Base-by-base conservation (phyloP, 108 stramenopile genomes). In the Skeletonema potamos region DNA sequence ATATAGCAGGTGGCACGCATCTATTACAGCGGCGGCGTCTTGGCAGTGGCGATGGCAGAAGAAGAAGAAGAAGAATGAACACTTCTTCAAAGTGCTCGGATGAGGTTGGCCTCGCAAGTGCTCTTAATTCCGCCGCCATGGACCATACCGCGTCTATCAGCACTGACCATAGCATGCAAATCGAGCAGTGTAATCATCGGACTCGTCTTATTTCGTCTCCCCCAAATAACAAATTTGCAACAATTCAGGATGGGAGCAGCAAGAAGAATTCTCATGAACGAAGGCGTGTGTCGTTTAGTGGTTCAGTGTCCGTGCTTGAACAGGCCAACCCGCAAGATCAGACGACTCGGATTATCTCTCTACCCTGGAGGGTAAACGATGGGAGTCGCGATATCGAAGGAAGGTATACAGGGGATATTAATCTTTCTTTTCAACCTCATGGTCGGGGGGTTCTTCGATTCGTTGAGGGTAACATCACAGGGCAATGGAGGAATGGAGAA, bases 381-480 rank as follows among this genome's bases (percentile, higher is more conserved):
- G 48, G 48, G 22, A 51, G 20, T 51, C 48, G 22, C n/a, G 48
- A 51, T 20, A 51, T 51, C 22, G 20, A 56, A 26, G 89, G 89
- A 37, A 57, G 48, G 24, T 90, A 83, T 58, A 76, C 86, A 11
- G 89, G 89, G 24, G 62, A 85, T 44, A 54, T 90, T 27, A 80
- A 80, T 62, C 64, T 81, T 3, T 67, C 74, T 27, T 76, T 76
- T 20, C 68, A 62, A 32, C 89, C 89, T 6, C 72, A 90, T 67
- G 89, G 89, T 27, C 43, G 66, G 9, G 89, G 89, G 7, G 70
- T 62, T 5, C 68, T 90, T 67, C 48, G 68, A 44, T 90, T 86
- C 54, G 48, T 9, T 18, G 48, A 51, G 6, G 22, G 22, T 22
- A 51, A 24, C n/a, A 51, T 51, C 48, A 51, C 48, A 9, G 48